Evolutionary conservation across 2,329 filamentous ascomycete species (phyloP).

Genomic region (Chalaropsis ovoidea): DNA sequence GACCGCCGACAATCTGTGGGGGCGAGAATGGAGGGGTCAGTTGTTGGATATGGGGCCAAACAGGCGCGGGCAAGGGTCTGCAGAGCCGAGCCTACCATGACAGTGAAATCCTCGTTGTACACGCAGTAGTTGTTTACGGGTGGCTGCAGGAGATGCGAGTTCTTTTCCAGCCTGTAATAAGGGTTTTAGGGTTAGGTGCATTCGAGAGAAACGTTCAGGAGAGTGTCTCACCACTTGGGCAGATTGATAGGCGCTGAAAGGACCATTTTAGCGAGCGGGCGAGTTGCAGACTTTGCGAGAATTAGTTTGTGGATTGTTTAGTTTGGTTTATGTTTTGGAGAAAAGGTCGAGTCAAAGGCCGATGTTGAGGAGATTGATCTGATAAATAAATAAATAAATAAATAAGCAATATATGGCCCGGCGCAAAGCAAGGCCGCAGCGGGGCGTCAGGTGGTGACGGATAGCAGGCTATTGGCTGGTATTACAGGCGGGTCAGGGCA

Average conservation of each 20-base stretch:
- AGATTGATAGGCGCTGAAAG: conserved; percentile 35
- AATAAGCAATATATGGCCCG: no score
- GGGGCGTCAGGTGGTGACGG: background rate
- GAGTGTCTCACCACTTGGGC: conserved; percentile 35
- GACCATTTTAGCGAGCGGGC: conserved; percentile 20
- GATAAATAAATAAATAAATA: no score
- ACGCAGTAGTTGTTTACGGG: conserved; percentile 98
- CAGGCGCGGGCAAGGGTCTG: no score
- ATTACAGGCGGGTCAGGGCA: background rate
- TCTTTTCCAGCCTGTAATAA: conserved; percentile 66
- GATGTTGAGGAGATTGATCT: background rate
- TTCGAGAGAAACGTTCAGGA: background rate
- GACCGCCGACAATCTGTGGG: conserved; percentile 74
- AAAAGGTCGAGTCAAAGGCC: background rate
- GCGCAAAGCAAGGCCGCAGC: background rate
- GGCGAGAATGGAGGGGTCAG: background rate
- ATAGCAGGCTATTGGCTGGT: background rate
- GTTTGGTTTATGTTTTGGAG: background rate
- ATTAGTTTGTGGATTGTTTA: background rate
- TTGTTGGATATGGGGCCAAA: conserved; percentile 10
- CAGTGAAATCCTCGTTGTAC: conserved; percentile 71
- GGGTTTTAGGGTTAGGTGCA: background rate
- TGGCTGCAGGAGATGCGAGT: conserved; percentile 83
- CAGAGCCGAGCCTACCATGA: conserved; percentile 50
- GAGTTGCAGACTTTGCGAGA: background rate